Evolutionary conservation across 1,139 yeast species (phyloP).

Genomic region (Hanseniaspora sp.): DNA sequence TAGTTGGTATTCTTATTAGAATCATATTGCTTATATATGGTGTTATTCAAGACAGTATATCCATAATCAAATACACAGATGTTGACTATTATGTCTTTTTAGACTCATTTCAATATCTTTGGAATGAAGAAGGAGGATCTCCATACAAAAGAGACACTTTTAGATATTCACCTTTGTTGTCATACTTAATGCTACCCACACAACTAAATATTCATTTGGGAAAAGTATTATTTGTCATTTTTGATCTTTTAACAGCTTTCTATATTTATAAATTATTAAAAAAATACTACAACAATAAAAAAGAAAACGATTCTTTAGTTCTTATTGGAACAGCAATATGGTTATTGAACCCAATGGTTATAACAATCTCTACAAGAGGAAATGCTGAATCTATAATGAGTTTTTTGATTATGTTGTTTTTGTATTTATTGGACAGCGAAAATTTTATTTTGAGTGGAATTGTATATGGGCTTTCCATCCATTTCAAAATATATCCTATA

Average conservation of each 20-base stretch:
- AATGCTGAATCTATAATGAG: constrained; percentile 85
- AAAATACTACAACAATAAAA: constrained; percentile 24
- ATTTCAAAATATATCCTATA: constrained; percentile 83
- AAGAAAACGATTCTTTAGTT: constrained; percentile 27
- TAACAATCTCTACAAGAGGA: constrained; percentile 86
- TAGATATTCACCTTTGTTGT: constrained; percentile 78
- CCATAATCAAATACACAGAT: constrained; percentile 81
- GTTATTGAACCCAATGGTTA: constrained; percentile 91
- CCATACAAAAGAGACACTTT: constrained; percentile 84
- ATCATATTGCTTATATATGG: constrained; percentile 69
- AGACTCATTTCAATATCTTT: constrained; percentile 25
- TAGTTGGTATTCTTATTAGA: constrained; percentile 38
- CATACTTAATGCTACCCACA: constrained; percentile 72
- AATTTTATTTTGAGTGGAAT: constrained; percentile 45
- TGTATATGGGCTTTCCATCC: constrained; percentile 66
- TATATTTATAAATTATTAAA: constrained; percentile 43
- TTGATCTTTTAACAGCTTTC: constrained; percentile 74
- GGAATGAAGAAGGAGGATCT: constrained; percentile 67
- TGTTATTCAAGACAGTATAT: constrained; percentile 67
- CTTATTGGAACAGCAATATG: constrained; percentile 50
- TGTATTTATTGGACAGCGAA: constrained; percentile 36
- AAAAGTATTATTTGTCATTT: constrained; percentile 58
- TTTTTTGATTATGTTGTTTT: constrained; percentile 55
- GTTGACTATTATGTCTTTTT: constrained; percentile 67
- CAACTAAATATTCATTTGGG: constrained; percentile 51